These are phyloP conservation scores for Trichoderma citrinoviride DNA, from an alignment of 2,329 filamentous ascomycete genomes.

Conservation along the genomic window DNA sequence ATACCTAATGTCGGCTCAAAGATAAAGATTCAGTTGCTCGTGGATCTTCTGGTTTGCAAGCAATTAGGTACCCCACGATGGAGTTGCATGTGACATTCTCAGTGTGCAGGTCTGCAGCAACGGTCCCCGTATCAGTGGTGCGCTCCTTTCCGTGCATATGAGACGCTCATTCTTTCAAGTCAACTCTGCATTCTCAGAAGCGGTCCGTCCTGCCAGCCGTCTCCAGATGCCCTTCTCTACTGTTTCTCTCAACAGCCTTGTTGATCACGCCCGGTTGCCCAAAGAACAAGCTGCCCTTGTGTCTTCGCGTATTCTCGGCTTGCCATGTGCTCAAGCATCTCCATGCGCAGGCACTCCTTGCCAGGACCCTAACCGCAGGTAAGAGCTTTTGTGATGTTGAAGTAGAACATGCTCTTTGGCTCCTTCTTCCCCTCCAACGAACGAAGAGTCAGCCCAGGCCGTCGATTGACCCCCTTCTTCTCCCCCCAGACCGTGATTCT, in stretches of 20 bases:
- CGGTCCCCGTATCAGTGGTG: neutral
- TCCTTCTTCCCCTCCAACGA: neutral
- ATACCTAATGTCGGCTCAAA: too few species aligned
- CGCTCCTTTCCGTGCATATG: neutral
- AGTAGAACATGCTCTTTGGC: neutral
- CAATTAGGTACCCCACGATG: too few species aligned
- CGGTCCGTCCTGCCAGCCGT: constrained; percentile 1
- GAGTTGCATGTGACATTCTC: too few species aligned
- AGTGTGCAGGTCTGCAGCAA: too few species aligned
- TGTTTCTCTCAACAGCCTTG: neutral
- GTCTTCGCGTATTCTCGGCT: neutral
- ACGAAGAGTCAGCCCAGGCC: neutral
- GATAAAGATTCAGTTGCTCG: too few species aligned
- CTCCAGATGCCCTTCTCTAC: neutral
- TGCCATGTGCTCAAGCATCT: neutral
- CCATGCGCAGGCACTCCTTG: neutral
- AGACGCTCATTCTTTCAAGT: neutral
- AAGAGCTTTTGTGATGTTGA: neutral
- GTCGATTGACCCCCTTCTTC: neutral
- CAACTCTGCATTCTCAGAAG: too few species aligned
- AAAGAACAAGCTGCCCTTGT: neutral
- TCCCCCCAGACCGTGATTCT: neutral
- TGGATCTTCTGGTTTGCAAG: too few species aligned
- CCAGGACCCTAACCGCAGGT: neutral
- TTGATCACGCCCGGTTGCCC: neutral